phyloP scores from a whole-genome alignment of 1,284 basidiomycete genomes.

The Boletus sp. region DNA sequence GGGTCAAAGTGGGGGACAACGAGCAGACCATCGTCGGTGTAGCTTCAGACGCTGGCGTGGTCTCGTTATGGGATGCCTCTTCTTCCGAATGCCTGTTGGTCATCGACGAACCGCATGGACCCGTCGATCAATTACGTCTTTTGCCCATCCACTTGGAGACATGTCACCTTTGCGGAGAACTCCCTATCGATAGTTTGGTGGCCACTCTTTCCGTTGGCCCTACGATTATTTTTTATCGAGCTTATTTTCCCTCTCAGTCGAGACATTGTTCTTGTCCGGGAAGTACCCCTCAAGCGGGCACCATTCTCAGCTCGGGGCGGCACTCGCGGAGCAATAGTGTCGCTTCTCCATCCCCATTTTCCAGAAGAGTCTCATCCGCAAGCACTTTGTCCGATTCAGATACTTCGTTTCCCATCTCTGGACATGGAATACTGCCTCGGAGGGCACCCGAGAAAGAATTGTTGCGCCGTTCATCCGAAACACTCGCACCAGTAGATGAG shows the following conservation, averaged over 20 bases:
- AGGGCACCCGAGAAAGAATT: conserved; percentile 63
- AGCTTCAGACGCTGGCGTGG: conserved; percentile 60
- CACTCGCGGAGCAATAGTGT: conserved; percentile 59
- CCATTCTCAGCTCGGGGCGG: conserved; percentile 45
- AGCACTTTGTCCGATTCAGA: conserved; percentile 42
- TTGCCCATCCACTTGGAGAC: conserved; percentile 46
- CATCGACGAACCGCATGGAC: conserved; percentile 55
- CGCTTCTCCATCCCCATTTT: conserved; percentile 48
- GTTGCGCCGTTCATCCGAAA: conserved; percentile 49
- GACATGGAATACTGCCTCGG: conserved; percentile 70
- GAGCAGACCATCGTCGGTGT: conserved; percentile 53
- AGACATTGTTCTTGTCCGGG: conserved; percentile 63
- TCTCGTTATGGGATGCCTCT: conserved; percentile 67
- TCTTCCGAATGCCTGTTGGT: conserved; percentile 58
- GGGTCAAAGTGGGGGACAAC: conserved; percentile 46
- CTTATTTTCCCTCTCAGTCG: conserved; percentile 53
- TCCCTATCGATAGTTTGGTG: conserved; percentile 58
- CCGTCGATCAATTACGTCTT: conserved; percentile 50
- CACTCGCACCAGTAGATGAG: conserved; percentile 50
- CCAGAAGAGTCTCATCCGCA: conserved; percentile 40
- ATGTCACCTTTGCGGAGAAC: conserved; percentile 66
- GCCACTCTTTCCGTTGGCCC: conserved; percentile 61
- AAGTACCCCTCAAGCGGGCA: conserved; percentile 42
- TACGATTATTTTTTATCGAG: conserved; percentile 56
- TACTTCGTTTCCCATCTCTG: conserved; percentile 66